A percentile compares a stretch with the other conserved stretches of the same genome.
Conservation (phyloP, 108 stramenopile genomes). For the Licmophora abbreviata region DNA sequence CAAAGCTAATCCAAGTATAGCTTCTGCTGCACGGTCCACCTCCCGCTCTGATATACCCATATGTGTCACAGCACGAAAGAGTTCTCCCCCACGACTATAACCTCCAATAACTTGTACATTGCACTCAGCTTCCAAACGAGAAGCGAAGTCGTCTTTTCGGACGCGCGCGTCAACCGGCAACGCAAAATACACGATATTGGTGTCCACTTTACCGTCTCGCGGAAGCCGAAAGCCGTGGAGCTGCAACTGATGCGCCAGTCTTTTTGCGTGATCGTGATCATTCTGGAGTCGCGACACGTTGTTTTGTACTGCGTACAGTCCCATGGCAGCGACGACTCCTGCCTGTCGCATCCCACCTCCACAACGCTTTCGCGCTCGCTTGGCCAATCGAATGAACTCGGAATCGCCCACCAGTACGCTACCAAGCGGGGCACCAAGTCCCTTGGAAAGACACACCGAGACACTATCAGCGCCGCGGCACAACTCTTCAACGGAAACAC, state of each 20-base stretch:
- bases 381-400: slow-evolving; percentile 73
- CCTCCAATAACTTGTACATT: slow-evolving; percentile 61
- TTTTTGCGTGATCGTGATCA: slow-evolving; percentile 72
- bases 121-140: slow-evolving; percentile 27
- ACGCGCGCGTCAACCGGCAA: slow-evolving; percentile 46
- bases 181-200: slow-evolving; percentile 82
- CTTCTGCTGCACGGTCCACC: slow-evolving; percentile 36
- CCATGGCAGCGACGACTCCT: slow-evolving; percentile 88
- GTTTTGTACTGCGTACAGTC: slow-evolving; percentile 79
- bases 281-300: slow-evolving; percentile 75
- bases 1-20: too few species aligned
- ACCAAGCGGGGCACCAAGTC: slow-evolving; percentile 92
- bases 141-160: slow-evolving; percentile 34
- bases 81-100: slow-evolving; percentile 55
- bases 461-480: slow-evolving; percentile 77
- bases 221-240: slow-evolving; percentile 47
- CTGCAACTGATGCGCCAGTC: slow-evolving; percentile 41
- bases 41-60: slow-evolving; percentile 62
- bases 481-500: slow-evolving; percentile 35
- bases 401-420: slow-evolving; percentile 79
- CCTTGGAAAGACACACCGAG: slow-evolving; percentile 94
- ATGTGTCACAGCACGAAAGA: slow-evolving; percentile 69
- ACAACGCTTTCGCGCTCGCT: slow-evolving; percentile 85
- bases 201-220: slow-evolving; percentile 54
- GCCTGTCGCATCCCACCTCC: slow-evolving; percentile 98